Evolutionary conservation across 1,284 basidiomycete genomes (phyloP), one percentile per base, ranked within the genome.

Genomic region (Mycena sp.): DNA sequence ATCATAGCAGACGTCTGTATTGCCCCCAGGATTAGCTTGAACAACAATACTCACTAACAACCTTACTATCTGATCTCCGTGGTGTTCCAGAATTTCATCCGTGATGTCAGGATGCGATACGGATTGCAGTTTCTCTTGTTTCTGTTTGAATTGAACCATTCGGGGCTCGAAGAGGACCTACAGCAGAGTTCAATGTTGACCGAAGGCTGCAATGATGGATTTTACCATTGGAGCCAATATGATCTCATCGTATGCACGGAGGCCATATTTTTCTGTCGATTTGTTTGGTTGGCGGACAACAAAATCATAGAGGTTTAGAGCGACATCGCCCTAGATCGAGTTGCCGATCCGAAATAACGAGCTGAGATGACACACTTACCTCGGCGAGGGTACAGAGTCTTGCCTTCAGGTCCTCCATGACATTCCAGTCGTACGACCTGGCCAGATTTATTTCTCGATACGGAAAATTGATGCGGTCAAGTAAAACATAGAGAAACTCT

Each of bases 211-310:
- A 48, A 30, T 52, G 43, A 49, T 4, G 58, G 46, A 19, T 76
- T 83, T n/a, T 72, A 94, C 94, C 89, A 98, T 94, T 1, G 97
- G 94, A 0, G 96, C 95, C 37, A 99, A 81, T 61, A 99, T 96
- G 59, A 94, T 91, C 80, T 99, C 98, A 74, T 99, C 98, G 74
- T 99, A 99, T 5, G 93, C 91, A 29, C 95, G 88, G 58, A 99
- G 81, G 25, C 89, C 89, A 76, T 96, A 99, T 77, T 98, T 98
- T 72, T 91, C 86, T 3, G 95, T 92, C 17, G 89, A 80, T 63
- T 88, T 84, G 28, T 87, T 87, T 2, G 96, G 93, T 58, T 87
- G 81, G 25, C 96, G 85, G 12, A 96, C 91, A 32, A 91, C 86
- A 70, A 99, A 96, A 74, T 98, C 95, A 78, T 94, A 96, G 23